phyloP scores from a whole-genome alignment of 805 yeast species.

The Tetrapisispora nanseiensis region DNA sequence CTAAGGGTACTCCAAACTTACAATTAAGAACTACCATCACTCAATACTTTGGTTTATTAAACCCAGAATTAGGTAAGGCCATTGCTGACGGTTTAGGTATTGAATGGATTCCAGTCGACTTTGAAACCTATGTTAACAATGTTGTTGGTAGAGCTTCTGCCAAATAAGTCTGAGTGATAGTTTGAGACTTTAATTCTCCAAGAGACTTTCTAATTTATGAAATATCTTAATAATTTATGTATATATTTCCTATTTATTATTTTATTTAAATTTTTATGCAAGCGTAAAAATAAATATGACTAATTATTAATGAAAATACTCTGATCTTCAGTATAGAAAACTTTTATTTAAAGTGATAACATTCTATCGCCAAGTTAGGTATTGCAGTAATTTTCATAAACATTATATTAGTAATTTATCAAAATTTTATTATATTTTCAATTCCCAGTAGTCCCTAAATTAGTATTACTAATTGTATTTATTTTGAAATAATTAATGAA shows the following conservation, averaged over 20 bases:
- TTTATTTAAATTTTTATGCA: background rate
- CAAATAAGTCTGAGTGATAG: background rate
- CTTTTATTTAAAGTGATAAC: background rate
- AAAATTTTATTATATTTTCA: too few relatives aligned
- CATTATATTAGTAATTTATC: too few relatives aligned
- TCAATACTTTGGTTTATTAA: constrained; percentile 35
- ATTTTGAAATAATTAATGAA: too few relatives aligned
- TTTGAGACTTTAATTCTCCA: background rate
- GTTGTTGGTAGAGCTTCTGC: constrained; percentile 21
- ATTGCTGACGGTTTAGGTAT: constrained; percentile 36
- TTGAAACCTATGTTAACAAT: constrained; percentile 29
- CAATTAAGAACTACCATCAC: constrained; percentile 32
- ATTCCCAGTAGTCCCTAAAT: too few relatives aligned
- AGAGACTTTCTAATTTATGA: background rate
- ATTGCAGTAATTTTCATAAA: too few relatives aligned
- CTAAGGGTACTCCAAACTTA: constrained; percentile 26
- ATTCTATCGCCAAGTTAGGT: too few relatives aligned
- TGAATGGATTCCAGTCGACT: constrained; percentile 26
- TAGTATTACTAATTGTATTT: too few relatives aligned
- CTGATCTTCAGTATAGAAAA: too few relatives aligned
- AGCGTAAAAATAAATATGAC: background rate
- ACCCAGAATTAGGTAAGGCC: constrained; percentile 32
- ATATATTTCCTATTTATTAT: background rate
- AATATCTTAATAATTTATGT: background rate
- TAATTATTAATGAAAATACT: too few relatives aligned